These are phyloP conservation scores for Pichia kudriavzevii DNA, from an alignment of 1,139 yeast species.

Conservation along the genomic window DNA sequence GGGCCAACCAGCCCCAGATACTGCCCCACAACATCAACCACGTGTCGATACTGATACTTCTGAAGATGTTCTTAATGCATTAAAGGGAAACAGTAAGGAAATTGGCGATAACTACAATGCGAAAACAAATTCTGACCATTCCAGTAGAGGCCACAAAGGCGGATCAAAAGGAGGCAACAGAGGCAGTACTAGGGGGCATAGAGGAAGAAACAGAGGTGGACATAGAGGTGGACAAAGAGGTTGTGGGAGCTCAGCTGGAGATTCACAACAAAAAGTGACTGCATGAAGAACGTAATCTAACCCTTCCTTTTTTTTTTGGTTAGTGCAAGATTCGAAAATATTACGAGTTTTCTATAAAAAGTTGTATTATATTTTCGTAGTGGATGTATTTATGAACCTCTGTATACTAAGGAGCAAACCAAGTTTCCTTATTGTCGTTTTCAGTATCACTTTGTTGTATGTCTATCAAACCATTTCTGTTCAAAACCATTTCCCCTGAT, in stretches of 20 bases:
- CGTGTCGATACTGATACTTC: conserved; percentile 5
- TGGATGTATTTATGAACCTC: too few relatives aligned
- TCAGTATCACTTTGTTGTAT: too few relatives aligned
- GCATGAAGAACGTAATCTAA: too few relatives aligned
- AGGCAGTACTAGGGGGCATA: conserved; percentile 1
- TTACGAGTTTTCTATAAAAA: too few relatives aligned
- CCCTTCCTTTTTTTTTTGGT: too few relatives aligned
- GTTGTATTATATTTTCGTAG: too few relatives aligned
- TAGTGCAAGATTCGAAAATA: too few relatives aligned
- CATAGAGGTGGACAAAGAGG: conserved; percentile 5
- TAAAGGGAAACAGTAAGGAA: conserved; percentile 1
- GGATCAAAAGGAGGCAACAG: background rate
- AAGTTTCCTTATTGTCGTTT: too few relatives aligned
- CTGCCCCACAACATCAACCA: conserved; percentile 1
- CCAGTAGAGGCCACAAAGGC: conserved; percentile 1
- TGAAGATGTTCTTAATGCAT: conserved; percentile 5
- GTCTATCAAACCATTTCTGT: conserved; percentile 48
- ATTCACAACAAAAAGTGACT: too few relatives aligned
- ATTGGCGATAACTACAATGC: background rate
- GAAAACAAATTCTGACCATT: too few relatives aligned
- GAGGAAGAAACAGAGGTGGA: conserved; percentile 2
- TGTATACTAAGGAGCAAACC: too few relatives aligned
- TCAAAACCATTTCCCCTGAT: conserved; percentile 93
- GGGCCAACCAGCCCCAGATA: conserved; percentile 1
- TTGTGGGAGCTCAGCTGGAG: background rate